These are phyloP conservation scores for Emmonsia crescens DNA, from an alignment of 2,329 filamentous ascomycete species.

Conservation along the genomic window DNA sequence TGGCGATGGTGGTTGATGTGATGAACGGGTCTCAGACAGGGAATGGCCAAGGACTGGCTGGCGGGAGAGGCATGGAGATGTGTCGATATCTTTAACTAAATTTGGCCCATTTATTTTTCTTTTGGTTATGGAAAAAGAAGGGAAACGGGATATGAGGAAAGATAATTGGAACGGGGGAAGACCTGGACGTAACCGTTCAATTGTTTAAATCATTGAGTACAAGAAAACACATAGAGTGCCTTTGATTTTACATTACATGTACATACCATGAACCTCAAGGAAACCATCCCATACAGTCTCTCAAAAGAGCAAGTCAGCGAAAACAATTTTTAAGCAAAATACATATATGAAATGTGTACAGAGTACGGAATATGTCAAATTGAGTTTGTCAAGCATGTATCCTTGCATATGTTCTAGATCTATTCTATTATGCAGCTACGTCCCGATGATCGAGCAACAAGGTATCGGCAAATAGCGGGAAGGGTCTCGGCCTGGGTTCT, in stretches of 20 bases:
- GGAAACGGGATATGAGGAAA: too few species aligned
- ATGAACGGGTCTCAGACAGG: conserved; percentile 7
- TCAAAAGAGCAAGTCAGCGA: neutral
- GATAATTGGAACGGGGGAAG: neutral
- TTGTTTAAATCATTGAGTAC: neutral
- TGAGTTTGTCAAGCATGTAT: too few species aligned
- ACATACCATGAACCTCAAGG: too few species aligned
- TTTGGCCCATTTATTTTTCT: neutral
- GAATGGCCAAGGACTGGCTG: too few species aligned
- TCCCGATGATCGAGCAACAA: neutral
- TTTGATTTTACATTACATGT: too few species aligned
- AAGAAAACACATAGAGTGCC: neutral
- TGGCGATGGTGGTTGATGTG: conserved; percentile 33
- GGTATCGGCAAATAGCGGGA: too few species aligned
- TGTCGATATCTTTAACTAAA: neutral
- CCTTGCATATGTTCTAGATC: neutral
- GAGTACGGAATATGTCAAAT: too few species aligned
- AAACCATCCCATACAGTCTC: neutral
- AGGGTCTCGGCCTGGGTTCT: too few species aligned
- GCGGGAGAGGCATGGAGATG: neutral
- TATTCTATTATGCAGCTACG: neutral
- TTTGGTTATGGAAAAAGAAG: neutral
- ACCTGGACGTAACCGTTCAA: neutral
- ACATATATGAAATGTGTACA: neutral
- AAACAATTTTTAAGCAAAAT: neutral